Evolutionary conservation across 1,284 basidiomycete species (phyloP).

Genomic region (Ustilago bromivora): DNA sequence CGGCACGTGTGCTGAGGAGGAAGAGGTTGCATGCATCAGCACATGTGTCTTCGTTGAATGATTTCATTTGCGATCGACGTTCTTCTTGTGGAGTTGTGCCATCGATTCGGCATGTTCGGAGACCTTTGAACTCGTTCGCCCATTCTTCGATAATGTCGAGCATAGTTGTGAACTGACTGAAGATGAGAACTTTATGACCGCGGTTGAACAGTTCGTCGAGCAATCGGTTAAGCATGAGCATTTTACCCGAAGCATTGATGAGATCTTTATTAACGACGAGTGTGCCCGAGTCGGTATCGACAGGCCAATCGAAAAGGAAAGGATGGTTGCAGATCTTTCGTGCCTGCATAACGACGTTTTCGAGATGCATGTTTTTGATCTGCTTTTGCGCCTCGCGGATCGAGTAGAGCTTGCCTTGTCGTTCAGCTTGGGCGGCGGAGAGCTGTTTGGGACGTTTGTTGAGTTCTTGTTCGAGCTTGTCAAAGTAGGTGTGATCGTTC

Average conservation of each 20-base stretch:
- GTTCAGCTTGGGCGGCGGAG: slow-evolving; percentile 43
- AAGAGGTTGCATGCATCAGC: slow-evolving; percentile 80
- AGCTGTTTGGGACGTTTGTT: slow-evolving; percentile 27
- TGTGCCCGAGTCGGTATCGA: slow-evolving; percentile 75
- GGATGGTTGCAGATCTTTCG: slow-evolving; percentile 87
- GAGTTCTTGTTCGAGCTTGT: slow-evolving; percentile 45
- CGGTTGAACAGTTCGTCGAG: slow-evolving; percentile 84
- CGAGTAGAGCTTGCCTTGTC: slow-evolving; percentile 55
- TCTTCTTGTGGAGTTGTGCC: slow-evolving; percentile 82
- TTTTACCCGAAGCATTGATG: slow-evolving; percentile 90
- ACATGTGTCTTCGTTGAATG: slow-evolving; percentile 83
- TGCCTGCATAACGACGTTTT: slow-evolving; percentile 91
- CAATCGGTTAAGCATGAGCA: slow-evolving; percentile 91
- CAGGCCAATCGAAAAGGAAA: slow-evolving; percentile 89
- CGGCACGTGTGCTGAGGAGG: slow-evolving; percentile 89
- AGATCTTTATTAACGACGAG: slow-evolving; percentile 75
- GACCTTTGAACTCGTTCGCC: slow-evolving; percentile 76
- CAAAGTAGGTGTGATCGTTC: slow-evolving; percentile 48
- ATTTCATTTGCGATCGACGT: slow-evolving; percentile 84
- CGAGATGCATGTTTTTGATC: slow-evolving; percentile 89
- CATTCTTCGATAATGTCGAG: slow-evolving; percentile 84
- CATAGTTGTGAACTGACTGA: slow-evolving; percentile 84
- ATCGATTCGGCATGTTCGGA: slow-evolving; percentile 89
- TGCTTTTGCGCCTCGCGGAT: slow-evolving; percentile 73
- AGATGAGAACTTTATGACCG: slow-evolving; percentile 90